phyloP scores from a whole-genome alignment of 2,329 filamentous ascomycete species.

The Saccharata proteae region DNA sequence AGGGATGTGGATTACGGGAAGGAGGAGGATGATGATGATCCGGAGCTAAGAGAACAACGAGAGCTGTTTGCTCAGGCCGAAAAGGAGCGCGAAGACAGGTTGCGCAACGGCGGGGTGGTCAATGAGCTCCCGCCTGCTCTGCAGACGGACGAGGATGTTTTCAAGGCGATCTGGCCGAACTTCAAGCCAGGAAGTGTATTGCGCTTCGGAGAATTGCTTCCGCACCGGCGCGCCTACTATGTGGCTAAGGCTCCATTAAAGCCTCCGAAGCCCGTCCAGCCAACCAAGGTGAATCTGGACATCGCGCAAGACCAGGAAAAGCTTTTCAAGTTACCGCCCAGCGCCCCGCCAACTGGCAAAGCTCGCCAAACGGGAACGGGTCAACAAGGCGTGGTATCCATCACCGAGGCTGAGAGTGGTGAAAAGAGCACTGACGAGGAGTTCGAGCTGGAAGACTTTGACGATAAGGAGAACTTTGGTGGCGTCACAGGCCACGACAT shows the following conservation, averaged over 20 bases:
- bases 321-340: constrained; percentile 59
- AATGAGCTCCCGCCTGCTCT: constrained; percentile 53
- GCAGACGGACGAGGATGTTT: constrained; percentile 60
- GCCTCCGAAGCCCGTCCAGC: constrained; percentile 68
- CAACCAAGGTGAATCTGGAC: constrained; percentile 81
- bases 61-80: constrained; percentile 19
- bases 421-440: constrained; percentile 32
- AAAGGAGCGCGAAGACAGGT: constrained; percentile 20
- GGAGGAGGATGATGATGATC: constrained; percentile 21
- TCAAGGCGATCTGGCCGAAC: constrained; percentile 68
- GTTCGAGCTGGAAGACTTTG: constrained; percentile 37
- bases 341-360: constrained; percentile 39
- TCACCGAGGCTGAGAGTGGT: constrained; percentile 29
- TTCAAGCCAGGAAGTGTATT: constrained; percentile 67
- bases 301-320: constrained; percentile 78
- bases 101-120: constrained; percentile 18
- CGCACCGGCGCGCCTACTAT: constrained; percentile 66
- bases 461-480: constrained; percentile 54
- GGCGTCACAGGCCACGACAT: constrained; percentile 72
- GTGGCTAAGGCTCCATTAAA: constrained; percentile 68
- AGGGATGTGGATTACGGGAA: constrained; percentile 5
- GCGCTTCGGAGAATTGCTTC: constrained; percentile 71
- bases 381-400: constrained; percentile 43
- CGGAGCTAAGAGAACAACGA: constrained; percentile 22
- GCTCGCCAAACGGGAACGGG: constrained; percentile 36